Base-by-base conservation (phyloP, 2,329 filamentous ascomycete species). In the Nannizzia gypsea region DNA sequence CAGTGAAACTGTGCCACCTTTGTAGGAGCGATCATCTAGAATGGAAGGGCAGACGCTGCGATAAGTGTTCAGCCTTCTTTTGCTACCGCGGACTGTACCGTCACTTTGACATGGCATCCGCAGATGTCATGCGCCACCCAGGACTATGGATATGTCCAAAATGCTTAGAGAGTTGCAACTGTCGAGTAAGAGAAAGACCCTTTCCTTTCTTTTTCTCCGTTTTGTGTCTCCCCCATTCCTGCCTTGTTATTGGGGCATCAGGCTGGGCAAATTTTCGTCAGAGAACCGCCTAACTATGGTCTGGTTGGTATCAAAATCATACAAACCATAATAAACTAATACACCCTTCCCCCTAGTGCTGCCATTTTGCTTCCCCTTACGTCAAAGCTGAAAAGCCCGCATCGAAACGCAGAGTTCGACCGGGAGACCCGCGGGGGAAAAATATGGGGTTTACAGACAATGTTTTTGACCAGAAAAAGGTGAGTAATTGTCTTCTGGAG, bases 381-480 rank as follows among this genome's bases (percentile, higher is more conserved):
- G 62, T 67, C 26, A 71, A 70, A 59, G 68, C 66, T 55, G 68
- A 71, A 60, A 72, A 72, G 42, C 70, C 70, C 2, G 66, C 67
- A 20, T 69, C 64, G 57, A 70, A 65, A 59, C 64, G 63, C 38
- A 67, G 70, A 24, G 65, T 72, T 24, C 71, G 70, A 57, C 67
- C 70, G 2, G 63, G 64, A 28, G 71, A 73, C 60, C 54, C 68
- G 22, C 66, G 71, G 17, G 70, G 71, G 1, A 70, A 70, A 56
- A 64, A 67, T 17, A 66, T 69, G 63, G 71, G 71, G 2, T 72
- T 73, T 64, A 68, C 69, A 5, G 71, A 73, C 59, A 73, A 73
- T 62, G 70, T 73, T 2, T 72, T 72, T 62, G 70, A 72, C 60
- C 69, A 72, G 58, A 71, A 69, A 62, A 64, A 70, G 60, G 69